Evolutionary conservation across 2,329 filamentous ascomycete species (phyloP).

Genomic region (Phaeosphaeriaceae sp.): DNA sequence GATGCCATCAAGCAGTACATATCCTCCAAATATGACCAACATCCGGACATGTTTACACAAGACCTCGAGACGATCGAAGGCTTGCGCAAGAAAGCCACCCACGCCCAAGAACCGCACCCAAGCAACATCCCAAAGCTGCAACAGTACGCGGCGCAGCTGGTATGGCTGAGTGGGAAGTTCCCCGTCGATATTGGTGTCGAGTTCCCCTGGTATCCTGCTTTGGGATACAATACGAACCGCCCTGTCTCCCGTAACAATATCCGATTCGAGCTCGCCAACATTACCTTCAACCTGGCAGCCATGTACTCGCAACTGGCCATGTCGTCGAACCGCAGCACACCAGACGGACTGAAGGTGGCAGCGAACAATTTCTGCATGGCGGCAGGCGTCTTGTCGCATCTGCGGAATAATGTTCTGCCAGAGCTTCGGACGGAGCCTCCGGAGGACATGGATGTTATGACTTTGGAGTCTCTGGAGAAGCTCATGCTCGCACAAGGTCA

Average conservation of each 20-base stretch:
- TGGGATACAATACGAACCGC: slow-evolving; percentile 86
- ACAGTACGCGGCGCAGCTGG: slow-evolving; percentile 88
- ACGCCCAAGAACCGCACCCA: slow-evolving; percentile 84
- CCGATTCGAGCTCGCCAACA: slow-evolving; percentile 86
- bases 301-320: slow-evolving; percentile 93
- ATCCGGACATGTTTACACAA: slow-evolving; percentile 92
- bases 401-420: slow-evolving; percentile 78
- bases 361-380: slow-evolving; percentile 90
- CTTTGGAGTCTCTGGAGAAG: slow-evolving; percentile 81
- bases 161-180: slow-evolving; percentile 94
- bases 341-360: slow-evolving; percentile 85
- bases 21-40: slow-evolving; percentile 97
- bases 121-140: slow-evolving; percentile 90
- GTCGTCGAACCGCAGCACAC: slow-evolving; percentile 76
- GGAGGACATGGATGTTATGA: slow-evolving; percentile 93
- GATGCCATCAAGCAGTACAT: slow-evolving; percentile 93
- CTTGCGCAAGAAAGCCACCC: slow-evolving; percentile 84
- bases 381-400: slow-evolving; percentile 81
- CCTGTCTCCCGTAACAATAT: slow-evolving; percentile 73
- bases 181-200: slow-evolving; percentile 95
- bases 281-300: slow-evolving; percentile 91
- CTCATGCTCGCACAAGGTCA: slow-evolving; percentile 91
- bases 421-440: slow-evolving; percentile 85
- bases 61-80: slow-evolving; percentile 88
- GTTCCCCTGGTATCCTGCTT: slow-evolving; percentile 93